A percentile compares a stretch with the other conserved stretches of the same genome.
phyloP scores from a whole-genome alignment of 306 rosid species.

The Rubus parviflorus region DNA sequence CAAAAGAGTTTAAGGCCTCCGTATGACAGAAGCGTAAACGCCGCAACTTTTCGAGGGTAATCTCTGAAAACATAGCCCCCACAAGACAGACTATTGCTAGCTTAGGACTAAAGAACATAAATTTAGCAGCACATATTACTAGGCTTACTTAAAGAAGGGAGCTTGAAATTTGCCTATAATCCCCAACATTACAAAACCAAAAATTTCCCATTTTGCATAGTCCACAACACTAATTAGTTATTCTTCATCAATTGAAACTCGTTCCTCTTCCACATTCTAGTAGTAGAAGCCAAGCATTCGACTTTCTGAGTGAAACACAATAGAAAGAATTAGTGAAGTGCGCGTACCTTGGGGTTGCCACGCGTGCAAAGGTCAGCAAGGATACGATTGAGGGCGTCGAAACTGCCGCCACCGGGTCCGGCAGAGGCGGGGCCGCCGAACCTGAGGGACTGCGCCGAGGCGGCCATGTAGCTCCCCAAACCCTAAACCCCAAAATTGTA shows the following conservation, averaged over 20 bases:
- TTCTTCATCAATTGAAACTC: background rate
- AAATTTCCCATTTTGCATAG: background rate
- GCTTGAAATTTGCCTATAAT: too few species aligned
- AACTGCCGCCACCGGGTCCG: slow-evolving; percentile 47
- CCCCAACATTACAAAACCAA: background rate
- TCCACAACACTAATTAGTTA: background rate
- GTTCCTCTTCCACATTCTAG: background rate
- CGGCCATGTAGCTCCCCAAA: slow-evolving; percentile 44
- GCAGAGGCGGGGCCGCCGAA: slow-evolving; percentile 48
- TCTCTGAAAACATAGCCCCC: background rate
- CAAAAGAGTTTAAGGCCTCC: background rate
- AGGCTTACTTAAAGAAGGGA: background rate
- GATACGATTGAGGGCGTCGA: slow-evolving; percentile 81
- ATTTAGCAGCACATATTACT: background rate
- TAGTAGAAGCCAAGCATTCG: background rate
- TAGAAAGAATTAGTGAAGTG: background rate
- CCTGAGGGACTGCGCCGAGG: slow-evolving; percentile 61
- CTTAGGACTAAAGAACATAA: background rate
- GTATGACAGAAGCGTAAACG: too few species aligned
- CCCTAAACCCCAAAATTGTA: slow-evolving; percentile 32
- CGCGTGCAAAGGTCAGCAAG: slow-evolving; percentile 88
- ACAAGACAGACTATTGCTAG: background rate
- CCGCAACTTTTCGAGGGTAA: too few species aligned
- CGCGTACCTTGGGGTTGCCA: slow-evolving; percentile 67
- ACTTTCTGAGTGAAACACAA: background rate